phyloP scores from a whole-genome alignment of 768 basidiomycete species.

The Flagelloscypha sp. region DNA sequence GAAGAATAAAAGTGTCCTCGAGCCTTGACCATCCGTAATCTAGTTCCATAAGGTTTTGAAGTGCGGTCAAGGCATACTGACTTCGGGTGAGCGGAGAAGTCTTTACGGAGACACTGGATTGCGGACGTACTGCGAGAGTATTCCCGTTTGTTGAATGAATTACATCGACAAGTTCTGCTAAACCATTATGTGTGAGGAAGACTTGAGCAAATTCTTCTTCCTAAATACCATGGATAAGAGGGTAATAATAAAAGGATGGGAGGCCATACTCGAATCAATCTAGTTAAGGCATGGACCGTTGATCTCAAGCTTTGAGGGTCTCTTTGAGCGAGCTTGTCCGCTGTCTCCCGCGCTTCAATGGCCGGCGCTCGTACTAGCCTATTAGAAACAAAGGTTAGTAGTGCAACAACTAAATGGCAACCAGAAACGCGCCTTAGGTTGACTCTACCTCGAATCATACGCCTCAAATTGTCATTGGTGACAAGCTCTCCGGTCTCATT shows the following conservation, averaged over 20 bases:
- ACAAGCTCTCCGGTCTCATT: conserved; percentile 80
- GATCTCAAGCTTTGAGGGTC: conserved; percentile 57
- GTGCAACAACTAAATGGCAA: conserved; percentile 2
- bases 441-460: conserved; percentile 70
- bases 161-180: conserved; percentile 60
- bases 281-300: conserved; percentile 72
- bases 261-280: conserved; percentile 58
- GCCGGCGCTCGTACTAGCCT: conserved; percentile 76
- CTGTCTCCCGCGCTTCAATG: conserved; percentile 71
- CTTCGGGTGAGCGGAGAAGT: conserved; percentile 2
- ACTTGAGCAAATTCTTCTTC: conserved; percentile 78
- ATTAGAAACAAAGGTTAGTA: conserved; percentile 6
- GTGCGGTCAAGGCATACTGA: conserved; percentile 76
- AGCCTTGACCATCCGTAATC: conserved; percentile 79
- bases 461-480: conserved; percentile 78
- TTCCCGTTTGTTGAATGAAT: conserved; percentile 69
- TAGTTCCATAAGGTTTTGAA: conserved; percentile 85
- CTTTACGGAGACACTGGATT: conserved; percentile 2
- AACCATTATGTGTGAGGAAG: conserved; percentile 67
- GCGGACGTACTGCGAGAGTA: conserved; percentile 62
- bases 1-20: conserved; percentile 62
- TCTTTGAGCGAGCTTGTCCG: conserved; percentile 53
- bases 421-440: conserved; percentile 57
- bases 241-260: not conserved
- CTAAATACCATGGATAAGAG: conserved; percentile 26